Evolutionary conservation across 2,329 filamentous ascomycete genomes (phyloP), one percentile per base, ranked within the genome.

Genomic region (Ustilaginoidea virens): DNA sequence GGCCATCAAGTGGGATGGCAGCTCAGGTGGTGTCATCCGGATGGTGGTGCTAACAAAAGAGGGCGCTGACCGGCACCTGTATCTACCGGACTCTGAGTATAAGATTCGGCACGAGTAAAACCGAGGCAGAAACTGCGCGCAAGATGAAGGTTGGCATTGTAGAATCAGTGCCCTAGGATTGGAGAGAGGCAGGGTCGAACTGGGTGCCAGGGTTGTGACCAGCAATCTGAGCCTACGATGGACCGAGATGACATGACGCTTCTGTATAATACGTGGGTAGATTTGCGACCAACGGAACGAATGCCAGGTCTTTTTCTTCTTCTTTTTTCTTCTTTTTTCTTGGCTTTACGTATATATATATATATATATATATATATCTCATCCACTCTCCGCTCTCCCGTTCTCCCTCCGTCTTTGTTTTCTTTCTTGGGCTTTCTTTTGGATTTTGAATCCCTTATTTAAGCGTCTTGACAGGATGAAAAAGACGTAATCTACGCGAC

Each of bases 1-100:
- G 66, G 90, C 90, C 11, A 96, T 98, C 69, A 93, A 93, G 61
- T 98, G 90, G 90, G 90, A 98, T 52, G 90, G 90, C 39, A 94
- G 86, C 63, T 96, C 90, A 3, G 90, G 90, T 41, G 90, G 90
- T 61, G 90, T 98, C 35, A 98, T 98, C 48, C 75, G 90, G 44
- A 83, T 98, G 81, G 87, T 96, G 37, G 90, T 98, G 34, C 61
- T 98, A 57, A 98, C 87, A 37, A 75, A 74, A 46, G 74, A 80
- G 49, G 90, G 90, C 20, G 86, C 87, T 5, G 75, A 90, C 58
- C 74, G 90, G 59, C 90, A 96, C 63, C 59, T 98, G 51, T 98
- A 96, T 56, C 68, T 98, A 48, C 90, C 90, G 24, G 87, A 98
- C 61, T 80, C 80, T 47, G 74, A 78, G 46, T 98, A 98, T 61